Evolutionary conservation across 805 yeast genomes (phyloP), one percentile per base, ranked within the genome.

Genomic region (Starmerella stigmatis): DNA sequence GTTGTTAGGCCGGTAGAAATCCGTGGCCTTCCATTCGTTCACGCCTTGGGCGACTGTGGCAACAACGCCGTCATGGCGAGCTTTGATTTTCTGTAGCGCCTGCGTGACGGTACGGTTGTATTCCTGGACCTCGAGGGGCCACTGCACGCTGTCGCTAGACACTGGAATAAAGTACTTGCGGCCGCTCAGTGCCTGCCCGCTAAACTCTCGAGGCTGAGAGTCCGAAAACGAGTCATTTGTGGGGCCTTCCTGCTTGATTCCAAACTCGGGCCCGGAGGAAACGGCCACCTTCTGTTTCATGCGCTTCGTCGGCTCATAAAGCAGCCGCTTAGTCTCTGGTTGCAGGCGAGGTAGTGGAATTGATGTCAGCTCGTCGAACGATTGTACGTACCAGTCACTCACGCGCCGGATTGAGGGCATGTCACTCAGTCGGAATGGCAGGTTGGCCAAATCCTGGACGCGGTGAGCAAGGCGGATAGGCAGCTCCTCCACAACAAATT

Each of bases 31-130:
- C 94, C 95, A 86, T 61, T 85, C 94, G 56, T 81, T 80, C 8
- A 86, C 94, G 28, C 95, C 96, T 53, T 84, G 85, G 0, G 94
- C 94, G 58, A 86, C 79, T 0, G 95, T 85, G 13, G 94, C 79
- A 15, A 86, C 95, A 0, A 94, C 88, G 8, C 94, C 94, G 62
- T 86, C 95, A 61, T 86, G 96, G 27, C 95, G 69, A 52, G 73
- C 75, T 59, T 86, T 86, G 63, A 86, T 86, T 49, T 72, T 75
- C 42, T 75, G 72, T 49, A 86, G 68, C 0, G 82, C 68, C 32
- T 78, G 78, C 35, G 78, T 75, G 10, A 85, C 89, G 12, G 61
- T 52, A 56, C 73, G 73, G 62, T 82, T 86, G 64, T 80, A 86
- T 48, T 74, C 75, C 53, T 74, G 73, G 27, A 82, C 82, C 55